Evolutionary conservation across 2,329 filamentous ascomycete genomes (phyloP).

Genomic region (Cladosporium oxysporum): DNA sequence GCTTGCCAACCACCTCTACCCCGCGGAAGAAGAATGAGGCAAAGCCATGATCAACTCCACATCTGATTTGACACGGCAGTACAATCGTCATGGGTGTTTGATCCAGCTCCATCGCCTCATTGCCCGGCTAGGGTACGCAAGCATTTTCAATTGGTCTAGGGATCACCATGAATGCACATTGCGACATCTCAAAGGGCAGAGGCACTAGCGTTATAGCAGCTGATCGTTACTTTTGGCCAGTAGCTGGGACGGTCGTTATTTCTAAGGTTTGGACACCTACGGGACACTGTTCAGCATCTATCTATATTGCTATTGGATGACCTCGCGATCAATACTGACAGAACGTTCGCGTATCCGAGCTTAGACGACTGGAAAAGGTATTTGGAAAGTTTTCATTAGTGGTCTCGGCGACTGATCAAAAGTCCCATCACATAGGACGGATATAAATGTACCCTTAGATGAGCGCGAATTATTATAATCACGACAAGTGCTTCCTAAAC

Average conservation of each 20-base stretch:
- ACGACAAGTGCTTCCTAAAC: slow-evolving; percentile 26
- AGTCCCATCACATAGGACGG: background rate
- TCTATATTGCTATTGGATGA: background rate
- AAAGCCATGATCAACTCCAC: background rate
- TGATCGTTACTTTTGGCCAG: background rate
- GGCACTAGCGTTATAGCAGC: background rate
- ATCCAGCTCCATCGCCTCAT: background rate
- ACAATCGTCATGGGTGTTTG: background rate
- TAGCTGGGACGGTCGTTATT: background rate
- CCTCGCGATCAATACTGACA: background rate
- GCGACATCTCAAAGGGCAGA: background rate
- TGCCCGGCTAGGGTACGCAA: background rate
- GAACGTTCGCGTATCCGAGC: background rate
- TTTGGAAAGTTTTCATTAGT: background rate
- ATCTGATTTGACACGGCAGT: background rate
- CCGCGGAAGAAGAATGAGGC: slow-evolving; percentile 63
- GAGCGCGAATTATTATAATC: background rate
- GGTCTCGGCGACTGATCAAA: background rate
- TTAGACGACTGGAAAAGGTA: background rate
- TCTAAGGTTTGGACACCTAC: background rate
- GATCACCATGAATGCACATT: background rate
- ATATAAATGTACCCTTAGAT: background rate
- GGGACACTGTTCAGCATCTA: background rate
- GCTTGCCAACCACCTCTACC: slow-evolving; percentile 85
- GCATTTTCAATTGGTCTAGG: background rate